Evolutionary conservation across 2,329 filamentous ascomycete species (phyloP).

Genomic region (Cercospora beticola): DNA sequence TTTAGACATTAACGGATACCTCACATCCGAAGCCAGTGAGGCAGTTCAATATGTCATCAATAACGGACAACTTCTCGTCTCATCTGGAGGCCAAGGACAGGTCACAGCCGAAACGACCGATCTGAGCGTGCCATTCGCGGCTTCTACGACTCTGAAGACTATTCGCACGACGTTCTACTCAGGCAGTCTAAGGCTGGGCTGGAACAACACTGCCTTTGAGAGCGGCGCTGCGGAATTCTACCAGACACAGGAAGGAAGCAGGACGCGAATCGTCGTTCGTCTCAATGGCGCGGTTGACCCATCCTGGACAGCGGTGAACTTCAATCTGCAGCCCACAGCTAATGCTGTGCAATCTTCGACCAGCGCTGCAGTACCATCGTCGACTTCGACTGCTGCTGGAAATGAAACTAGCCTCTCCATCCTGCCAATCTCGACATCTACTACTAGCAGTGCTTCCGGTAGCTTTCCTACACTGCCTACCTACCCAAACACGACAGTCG

Average conservation of each 20-base stretch:
- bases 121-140: conserved; percentile 31
- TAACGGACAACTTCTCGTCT: conserved; percentile 28
- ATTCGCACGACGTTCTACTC: conserved; percentile 36
- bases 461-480: not conserved
- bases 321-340: conserved; percentile 27
- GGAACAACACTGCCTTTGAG: conserved; percentile 37
- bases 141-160: conserved; percentile 23
- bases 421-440: not conserved
- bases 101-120: conserved; percentile 32
- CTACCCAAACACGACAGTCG: not conserved
- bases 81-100: conserved; percentile 30
- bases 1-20: conserved; percentile 37
- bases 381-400: not conserved
- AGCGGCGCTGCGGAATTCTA: conserved; percentile 37
- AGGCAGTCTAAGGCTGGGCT: conserved; percentile 31
- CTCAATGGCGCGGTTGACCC: conserved; percentile 32
- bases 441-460: not conserved
- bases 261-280: conserved; percentile 34
- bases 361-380: not conserved
- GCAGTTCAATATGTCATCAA: conserved; percentile 37
- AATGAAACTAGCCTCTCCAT: not conserved
- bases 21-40: conserved; percentile 32
- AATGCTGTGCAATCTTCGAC: not conserved
- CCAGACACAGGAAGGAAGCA: conserved; percentile 30
- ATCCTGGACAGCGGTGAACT: conserved; percentile 33